Conservation (phyloP, 768 basidiomycete genomes). For the Lactarius sp. region DNA sequence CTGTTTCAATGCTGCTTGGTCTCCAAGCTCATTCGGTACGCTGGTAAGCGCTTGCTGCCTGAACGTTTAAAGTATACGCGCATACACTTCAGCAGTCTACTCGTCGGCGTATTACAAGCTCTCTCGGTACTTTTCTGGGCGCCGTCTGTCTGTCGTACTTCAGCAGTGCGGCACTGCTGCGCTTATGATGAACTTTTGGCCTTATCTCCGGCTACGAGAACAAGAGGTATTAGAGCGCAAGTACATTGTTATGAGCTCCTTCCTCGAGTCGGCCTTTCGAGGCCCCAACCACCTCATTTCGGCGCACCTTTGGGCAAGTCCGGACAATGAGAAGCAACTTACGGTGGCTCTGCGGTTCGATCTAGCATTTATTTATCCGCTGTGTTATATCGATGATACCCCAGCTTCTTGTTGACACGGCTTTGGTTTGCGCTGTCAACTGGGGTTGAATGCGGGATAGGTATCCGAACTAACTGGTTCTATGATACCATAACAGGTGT, state of each 20-base stretch:
- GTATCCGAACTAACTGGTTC: slow-evolving; percentile 34
- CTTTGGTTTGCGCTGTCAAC: slow-evolving; percentile 61
- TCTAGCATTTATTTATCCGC: neutral
- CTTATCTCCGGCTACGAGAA: slow-evolving; percentile 54
- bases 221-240: slow-evolving; percentile 39
- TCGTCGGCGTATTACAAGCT: slow-evolving; percentile 54
- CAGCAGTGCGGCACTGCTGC: slow-evolving; percentile 33
- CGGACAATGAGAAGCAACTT: slow-evolving; percentile 54
- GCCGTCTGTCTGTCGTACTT: slow-evolving; percentile 41
- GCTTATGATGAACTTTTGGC: slow-evolving; percentile 64
- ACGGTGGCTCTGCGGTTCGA: slow-evolving; percentile 52
- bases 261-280: slow-evolving; percentile 42
- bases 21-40: slow-evolving; percentile 59
- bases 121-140: slow-evolving; percentile 43
- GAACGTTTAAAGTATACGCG: neutral
- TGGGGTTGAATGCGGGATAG: slow-evolving; percentile 30
- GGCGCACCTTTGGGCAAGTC: slow-evolving; percentile 51
- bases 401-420: slow-evolving; percentile 58
- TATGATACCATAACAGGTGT: slow-evolving; percentile 41
- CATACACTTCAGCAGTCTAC: slow-evolving; percentile 44
- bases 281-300: slow-evolving; percentile 36
- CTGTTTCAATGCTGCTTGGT: slow-evolving; percentile 46
- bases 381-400: neutral
- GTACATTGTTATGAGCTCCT: slow-evolving; percentile 42
- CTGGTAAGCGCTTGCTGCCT: slow-evolving; percentile 39